A percentile compares a stretch with the other conserved stretches of the same genome.
These are phyloP conservation scores for Solanum chacoense DNA, from an alignment of 305 asterid species.

Conservation along the genomic window DNA sequence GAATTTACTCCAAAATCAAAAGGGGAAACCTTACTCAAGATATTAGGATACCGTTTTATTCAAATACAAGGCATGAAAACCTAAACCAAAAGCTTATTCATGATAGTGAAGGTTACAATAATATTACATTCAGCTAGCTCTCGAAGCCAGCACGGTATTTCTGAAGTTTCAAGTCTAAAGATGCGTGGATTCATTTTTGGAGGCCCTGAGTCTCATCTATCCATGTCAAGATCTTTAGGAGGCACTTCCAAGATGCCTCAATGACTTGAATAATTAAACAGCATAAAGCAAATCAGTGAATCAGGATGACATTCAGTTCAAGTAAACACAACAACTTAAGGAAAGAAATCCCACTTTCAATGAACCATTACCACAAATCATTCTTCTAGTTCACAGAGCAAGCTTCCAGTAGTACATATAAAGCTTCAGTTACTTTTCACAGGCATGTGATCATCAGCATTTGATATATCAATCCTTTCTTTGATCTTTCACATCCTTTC, in stretches of 20 bases:
- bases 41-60: neutral
- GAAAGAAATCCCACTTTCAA: neutral
- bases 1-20: neutral
- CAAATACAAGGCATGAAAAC: neutral
- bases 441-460: neutral
- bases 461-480: neutral
- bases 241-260: neutral
- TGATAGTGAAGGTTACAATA: neutral
- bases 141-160: neutral
- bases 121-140: neutral
- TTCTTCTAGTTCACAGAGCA: neutral
- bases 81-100: neutral
- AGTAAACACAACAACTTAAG: neutral
- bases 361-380: neutral
- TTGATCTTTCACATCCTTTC: neutral
- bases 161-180: neutral
- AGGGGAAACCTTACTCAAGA: neutral
- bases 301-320: neutral
- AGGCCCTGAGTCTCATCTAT: neutral
- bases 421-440: neutral
- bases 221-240: neutral
- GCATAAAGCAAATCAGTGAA: neutral
- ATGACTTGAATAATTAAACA: neutral
- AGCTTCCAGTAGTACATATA: neutral
- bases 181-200: neutral